A percentile compares a stretch with the other conserved stretches of the same genome.
These are phyloP conservation scores for Cladosporium colombiae DNA, from an alignment of 2,329 filamentous ascomycete genomes.

Conservation along the genomic window DNA sequence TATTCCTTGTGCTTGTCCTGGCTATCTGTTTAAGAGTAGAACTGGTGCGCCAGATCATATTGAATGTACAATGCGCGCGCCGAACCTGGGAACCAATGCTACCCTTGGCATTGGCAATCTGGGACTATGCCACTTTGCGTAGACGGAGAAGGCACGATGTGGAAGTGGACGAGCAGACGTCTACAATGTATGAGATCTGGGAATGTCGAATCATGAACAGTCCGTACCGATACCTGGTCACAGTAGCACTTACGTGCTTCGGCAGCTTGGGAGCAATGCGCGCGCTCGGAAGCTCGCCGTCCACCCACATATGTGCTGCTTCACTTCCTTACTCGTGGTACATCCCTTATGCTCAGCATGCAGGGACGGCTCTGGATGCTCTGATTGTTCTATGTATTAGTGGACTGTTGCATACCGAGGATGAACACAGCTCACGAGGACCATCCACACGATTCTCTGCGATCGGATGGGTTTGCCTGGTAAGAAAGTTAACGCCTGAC, in stretches of 20 bases:
- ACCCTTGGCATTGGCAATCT: constrained; percentile 32
- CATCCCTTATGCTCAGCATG: constrained; percentile 42
- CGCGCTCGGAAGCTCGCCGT: constrained; percentile 41
- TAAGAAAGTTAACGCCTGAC: constrained; percentile 19
- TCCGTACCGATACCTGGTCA: constrained; percentile 42
- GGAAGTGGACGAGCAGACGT: constrained; percentile 27
- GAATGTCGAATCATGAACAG: constrained; percentile 37
- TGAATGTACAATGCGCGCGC: constrained; percentile 46
- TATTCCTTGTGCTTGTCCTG: constrained; percentile 33
- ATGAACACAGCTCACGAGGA: constrained; percentile 22
- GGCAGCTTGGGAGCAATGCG: constrained; percentile 42
- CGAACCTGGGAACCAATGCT: constrained; percentile 33
- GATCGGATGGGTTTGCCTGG: constrained; percentile 33
- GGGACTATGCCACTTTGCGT: constrained; percentile 31
- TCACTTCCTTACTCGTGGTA: constrained; percentile 37
- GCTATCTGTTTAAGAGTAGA: constrained; percentile 39
- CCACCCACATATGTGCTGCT: constrained; percentile 54
- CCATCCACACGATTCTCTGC: constrained; percentile 25
- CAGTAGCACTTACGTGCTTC: constrained; percentile 41
- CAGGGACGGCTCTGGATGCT: constrained; percentile 45
- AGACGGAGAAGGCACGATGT: constrained; percentile 22
- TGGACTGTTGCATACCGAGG: constrained; percentile 27
- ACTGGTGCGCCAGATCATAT: constrained; percentile 43
- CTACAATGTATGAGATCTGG: constrained; percentile 36
- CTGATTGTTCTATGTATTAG: constrained; percentile 40